Percentiles rank a stretch among this genome's conserved stretches.
phyloP scores from a whole-genome alignment of 768 basidiomycete genomes.

The Crucibulum laeve region DNA sequence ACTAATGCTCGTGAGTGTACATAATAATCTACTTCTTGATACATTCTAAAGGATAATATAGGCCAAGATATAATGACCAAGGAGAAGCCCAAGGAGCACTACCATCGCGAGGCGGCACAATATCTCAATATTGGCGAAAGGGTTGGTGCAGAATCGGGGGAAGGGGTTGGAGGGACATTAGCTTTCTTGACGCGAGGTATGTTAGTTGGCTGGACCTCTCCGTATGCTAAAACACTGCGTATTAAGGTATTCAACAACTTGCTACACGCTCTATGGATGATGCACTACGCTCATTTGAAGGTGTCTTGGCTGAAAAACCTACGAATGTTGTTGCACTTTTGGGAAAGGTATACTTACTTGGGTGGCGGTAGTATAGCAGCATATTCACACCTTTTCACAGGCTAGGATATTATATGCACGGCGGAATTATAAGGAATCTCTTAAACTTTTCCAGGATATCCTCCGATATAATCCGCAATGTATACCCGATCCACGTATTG shows the following conservation, averaged over 20 bases:
- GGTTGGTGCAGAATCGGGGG: slow-evolving; percentile 53
- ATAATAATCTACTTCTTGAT: slow-evolving; percentile 1
- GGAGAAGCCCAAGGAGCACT: slow-evolving; percentile 63
- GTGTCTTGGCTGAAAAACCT: slow-evolving; percentile 71
- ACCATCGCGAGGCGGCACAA: slow-evolving; percentile 65
- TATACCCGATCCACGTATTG: slow-evolving; percentile 90
- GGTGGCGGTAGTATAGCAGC: background rate
- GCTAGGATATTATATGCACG: slow-evolving; percentile 83
- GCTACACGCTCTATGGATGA: slow-evolving; percentile 79
- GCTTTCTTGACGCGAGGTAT: slow-evolving; percentile 66
- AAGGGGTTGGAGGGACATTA: slow-evolving; percentile 50
- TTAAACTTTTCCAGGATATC: slow-evolving; percentile 84
- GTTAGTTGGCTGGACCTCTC: slow-evolving; percentile 8
- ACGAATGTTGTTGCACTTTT: slow-evolving; percentile 85
- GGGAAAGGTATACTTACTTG: slow-evolving; percentile 60
- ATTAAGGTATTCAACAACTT: slow-evolving; percentile 74
- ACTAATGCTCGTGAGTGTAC: slow-evolving; percentile 63
- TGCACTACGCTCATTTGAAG: slow-evolving; percentile 78
- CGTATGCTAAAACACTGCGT: slow-evolving; percentile 1
- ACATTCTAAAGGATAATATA: slow-evolving; percentile 18
- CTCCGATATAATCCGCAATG: slow-evolving; percentile 74
- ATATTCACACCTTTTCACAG: slow-evolving; percentile 29
- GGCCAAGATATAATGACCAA: slow-evolving; percentile 61
- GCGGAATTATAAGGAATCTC: slow-evolving; percentile 71
- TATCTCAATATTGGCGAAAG: slow-evolving; percentile 60